Percentiles rank a stretch among this genome's conserved stretches.
phyloP scores from a whole-genome alignment of 73 alveolate genomes.

The Stentor coeruleus region DNA sequence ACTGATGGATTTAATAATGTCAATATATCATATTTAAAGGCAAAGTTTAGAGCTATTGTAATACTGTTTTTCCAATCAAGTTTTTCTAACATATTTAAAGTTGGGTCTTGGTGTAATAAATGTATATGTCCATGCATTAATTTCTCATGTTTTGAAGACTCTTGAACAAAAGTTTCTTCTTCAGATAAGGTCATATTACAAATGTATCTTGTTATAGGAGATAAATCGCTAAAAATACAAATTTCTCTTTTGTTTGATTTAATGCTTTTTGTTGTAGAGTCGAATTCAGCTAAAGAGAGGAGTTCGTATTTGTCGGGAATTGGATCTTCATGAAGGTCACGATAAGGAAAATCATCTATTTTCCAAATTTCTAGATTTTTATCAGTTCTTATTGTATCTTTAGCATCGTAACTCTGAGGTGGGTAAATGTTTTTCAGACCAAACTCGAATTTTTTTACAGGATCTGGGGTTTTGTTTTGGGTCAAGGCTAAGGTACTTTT shows the following conservation, averaged over 20 bases:
- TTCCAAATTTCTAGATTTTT: background rate
- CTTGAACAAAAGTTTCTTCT: background rate
- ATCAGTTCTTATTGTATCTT: background rate
- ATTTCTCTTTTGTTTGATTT: background rate
- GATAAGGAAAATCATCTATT: background rate
- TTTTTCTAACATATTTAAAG: background rate
- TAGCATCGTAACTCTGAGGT: background rate
- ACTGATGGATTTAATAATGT: background rate
- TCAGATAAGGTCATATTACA: background rate
- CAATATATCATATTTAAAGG: background rate
- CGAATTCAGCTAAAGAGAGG: background rate
- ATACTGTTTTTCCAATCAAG: background rate
- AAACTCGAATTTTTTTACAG: background rate
- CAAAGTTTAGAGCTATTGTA: no score
- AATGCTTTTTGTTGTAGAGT: background rate
- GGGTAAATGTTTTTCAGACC: background rate
- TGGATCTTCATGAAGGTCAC: background rate
- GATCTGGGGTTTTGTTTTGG: background rate
- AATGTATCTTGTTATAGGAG: background rate
- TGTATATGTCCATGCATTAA: background rate
- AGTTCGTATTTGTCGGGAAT: background rate
- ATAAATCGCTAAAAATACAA: background rate
- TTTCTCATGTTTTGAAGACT: background rate
- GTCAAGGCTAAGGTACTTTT: no score
- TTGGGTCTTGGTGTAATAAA: background rate